Conservation (phyloP, 257 asterid species). For the Fraxinus anomala region DNA sequence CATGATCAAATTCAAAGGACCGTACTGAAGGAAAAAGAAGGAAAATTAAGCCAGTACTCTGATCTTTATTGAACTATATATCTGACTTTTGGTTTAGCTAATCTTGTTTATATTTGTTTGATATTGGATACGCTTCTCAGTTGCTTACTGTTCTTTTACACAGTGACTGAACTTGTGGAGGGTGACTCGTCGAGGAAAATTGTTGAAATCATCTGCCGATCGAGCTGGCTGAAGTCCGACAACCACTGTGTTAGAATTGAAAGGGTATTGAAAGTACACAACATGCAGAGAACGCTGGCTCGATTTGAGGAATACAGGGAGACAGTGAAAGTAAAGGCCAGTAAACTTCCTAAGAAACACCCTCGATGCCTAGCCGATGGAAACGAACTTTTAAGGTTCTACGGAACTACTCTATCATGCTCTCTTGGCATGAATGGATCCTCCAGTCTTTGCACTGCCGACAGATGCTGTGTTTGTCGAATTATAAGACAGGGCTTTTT, state of each 20-base stretch:
- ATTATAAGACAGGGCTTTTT: constrained; percentile 73
- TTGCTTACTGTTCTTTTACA: constrained; percentile 5
- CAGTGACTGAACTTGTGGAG: constrained; percentile 87
- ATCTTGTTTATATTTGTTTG: constrained; percentile 13
- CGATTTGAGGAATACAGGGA: constrained; percentile 82
- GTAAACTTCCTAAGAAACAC: constrained; percentile 76
- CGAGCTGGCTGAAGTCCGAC: constrained; percentile 70
- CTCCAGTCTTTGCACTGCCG: constrained; percentile 68
- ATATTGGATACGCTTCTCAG: neutral
- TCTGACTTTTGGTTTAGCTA: neutral
- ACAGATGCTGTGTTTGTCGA: constrained; percentile 70
- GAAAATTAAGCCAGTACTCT: neutral
- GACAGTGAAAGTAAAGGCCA: constrained; percentile 66
- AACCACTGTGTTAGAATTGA: constrained; percentile 60
- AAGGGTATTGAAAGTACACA: constrained; percentile 73
- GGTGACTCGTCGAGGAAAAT: constrained; percentile 91
- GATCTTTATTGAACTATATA: neutral
- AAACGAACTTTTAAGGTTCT: constrained; percentile 76
- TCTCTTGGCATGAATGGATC: constrained; percentile 72
- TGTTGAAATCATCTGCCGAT: constrained; percentile 81
- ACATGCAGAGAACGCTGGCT: constrained; percentile 66
- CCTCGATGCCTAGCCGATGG: constrained; percentile 95
- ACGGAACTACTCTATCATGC: constrained; percentile 71
- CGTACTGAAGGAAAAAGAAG: neutral
- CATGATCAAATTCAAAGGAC: neutral